These are phyloP conservation scores for Boletus coccyginus DNA, from an alignment of 768 basidiomycete species.

Conservation along the genomic window DNA sequence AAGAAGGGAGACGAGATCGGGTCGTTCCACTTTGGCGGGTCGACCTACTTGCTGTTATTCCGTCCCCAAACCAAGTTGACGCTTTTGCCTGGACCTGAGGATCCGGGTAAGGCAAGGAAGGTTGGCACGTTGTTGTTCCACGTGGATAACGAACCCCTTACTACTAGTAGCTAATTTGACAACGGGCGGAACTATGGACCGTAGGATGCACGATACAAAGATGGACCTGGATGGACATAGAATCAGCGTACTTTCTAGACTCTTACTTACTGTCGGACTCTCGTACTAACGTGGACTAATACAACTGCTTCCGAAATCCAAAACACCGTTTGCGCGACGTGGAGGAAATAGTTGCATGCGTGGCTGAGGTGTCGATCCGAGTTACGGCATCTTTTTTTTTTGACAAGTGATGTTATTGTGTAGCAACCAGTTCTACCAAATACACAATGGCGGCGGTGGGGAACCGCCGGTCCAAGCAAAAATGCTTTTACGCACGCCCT, in stretches of 20 bases:
- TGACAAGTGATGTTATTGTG: neutral
- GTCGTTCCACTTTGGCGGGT: conserved; percentile 65
- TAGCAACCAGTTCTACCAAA: neutral
- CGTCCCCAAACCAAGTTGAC: conserved; percentile 27
- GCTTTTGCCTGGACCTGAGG: conserved; percentile 11
- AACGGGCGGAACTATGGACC: neutral
- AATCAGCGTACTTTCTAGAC: neutral
- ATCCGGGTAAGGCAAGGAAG: conserved; percentile 5
- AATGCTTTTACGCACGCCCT: neutral
- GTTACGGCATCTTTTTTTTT: neutral
- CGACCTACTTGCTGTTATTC: conserved; percentile 49
- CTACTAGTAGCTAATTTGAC: neutral
- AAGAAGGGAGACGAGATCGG: conserved; percentile 56
- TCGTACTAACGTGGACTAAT: no score
- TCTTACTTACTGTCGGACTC: no score
- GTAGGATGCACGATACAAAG: neutral
- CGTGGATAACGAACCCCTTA: conserved; percentile 5
- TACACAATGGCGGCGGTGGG: no score
- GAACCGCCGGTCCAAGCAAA: neutral
- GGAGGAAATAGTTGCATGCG: no score
- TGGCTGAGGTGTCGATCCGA: no score
- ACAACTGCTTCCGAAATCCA: no score
- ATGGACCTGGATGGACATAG: neutral
- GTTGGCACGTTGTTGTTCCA: conserved; percentile 21
- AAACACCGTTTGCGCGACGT: no score